phyloP scores from a whole-genome alignment of 1,284 basidiomycete genomes.

The Malassezia globosa region DNA sequence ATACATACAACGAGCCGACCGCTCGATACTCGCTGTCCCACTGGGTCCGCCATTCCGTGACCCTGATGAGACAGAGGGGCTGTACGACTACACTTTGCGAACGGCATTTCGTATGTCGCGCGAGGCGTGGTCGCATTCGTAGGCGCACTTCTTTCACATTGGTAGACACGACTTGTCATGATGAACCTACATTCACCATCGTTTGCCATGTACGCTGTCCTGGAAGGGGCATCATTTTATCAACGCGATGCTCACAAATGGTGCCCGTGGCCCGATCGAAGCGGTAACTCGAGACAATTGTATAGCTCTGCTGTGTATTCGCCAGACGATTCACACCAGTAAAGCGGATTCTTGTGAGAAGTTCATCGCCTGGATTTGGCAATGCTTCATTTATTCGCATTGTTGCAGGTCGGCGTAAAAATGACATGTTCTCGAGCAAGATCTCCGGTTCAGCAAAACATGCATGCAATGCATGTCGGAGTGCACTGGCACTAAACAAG shows the following conservation, averaged over 20 bases:
- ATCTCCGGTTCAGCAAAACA: background rate
- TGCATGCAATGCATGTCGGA: conserved; percentile 8
- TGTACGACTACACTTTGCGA: conserved; percentile 15
- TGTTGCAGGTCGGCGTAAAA: conserved; percentile 1
- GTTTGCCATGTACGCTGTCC: conserved; percentile 32
- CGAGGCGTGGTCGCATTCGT: conserved; percentile 5
- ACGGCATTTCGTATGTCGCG: conserved; percentile 6
- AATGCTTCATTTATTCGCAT: no score
- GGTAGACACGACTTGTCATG: no score
- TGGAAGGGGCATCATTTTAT: conserved; percentile 40
- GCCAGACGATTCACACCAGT: conserved; percentile 30
- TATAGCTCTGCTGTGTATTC: conserved; percentile 32
- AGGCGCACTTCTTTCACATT: background rate
- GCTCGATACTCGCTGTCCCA: conserved; percentile 17
- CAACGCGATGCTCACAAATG: conserved; percentile 33
- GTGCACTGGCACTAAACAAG: conserved; percentile 6
- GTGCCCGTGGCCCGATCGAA: conserved; percentile 35
- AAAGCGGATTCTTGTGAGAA: conserved; percentile 31
- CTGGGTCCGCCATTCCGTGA: background rate
- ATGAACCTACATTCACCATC: conserved; percentile 7
- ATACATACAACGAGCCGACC: conserved; percentile 16
- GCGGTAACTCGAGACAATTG: conserved; percentile 38
- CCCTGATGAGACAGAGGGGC: background rate
- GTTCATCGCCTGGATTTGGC: conserved; percentile 20
- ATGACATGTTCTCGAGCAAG: conserved; percentile 3